These are phyloP conservation scores for Neopestalotiopsis sp. DNA, from an alignment of 2,329 filamentous ascomycete species.

Conservation along the genomic window DNA sequence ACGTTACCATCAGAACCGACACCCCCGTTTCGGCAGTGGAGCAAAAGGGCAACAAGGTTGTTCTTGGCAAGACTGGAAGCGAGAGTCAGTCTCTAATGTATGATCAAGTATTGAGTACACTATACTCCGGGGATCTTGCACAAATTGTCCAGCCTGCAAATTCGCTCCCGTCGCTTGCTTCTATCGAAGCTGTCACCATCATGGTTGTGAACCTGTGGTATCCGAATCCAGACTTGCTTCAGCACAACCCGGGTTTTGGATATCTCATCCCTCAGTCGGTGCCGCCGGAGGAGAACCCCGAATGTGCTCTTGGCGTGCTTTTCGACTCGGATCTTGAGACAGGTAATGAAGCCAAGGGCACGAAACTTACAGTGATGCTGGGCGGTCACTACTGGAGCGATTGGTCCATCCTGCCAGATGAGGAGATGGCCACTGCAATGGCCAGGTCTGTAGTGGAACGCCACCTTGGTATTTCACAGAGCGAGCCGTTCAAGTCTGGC, in stretches of 20 bases:
- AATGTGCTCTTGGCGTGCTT: slow-evolving; percentile 86
- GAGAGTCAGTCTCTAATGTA: slow-evolving; percentile 37
- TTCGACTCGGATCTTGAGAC: slow-evolving; percentile 76
- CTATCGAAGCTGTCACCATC: slow-evolving; percentile 75
- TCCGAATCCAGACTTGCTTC: slow-evolving; percentile 64
- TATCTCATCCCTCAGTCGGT: slow-evolving; percentile 86
- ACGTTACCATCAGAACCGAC: slow-evolving; percentile 63
- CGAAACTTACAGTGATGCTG: slow-evolving; percentile 92
- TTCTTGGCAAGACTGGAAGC: slow-evolving; percentile 41
- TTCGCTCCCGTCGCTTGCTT: slow-evolving; percentile 53
- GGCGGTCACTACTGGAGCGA: slow-evolving; percentile 91
- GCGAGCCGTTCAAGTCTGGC: slow-evolving; percentile 64
- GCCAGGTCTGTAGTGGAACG: slow-evolving; percentile 72
- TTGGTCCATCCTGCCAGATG: slow-evolving; percentile 62
- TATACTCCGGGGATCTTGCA: slow-evolving; percentile 56
- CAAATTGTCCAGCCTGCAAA: slow-evolving; percentile 37
- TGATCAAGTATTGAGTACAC: slow-evolving; percentile 70
- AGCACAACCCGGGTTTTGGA: slow-evolving; percentile 76
- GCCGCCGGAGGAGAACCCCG: slow-evolving; percentile 75
- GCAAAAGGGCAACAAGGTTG: slow-evolving; percentile 42
- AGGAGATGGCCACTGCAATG: slow-evolving; percentile 71
- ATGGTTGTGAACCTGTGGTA: slow-evolving; percentile 95
- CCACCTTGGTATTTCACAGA: slow-evolving; percentile 72
- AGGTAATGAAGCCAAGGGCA: slow-evolving; percentile 55
- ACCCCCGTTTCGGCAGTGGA: slow-evolving; percentile 55